Conservation (phyloP, 352 stramenopile genomes). For the Phytophthora macrochlamydospora region DNA sequence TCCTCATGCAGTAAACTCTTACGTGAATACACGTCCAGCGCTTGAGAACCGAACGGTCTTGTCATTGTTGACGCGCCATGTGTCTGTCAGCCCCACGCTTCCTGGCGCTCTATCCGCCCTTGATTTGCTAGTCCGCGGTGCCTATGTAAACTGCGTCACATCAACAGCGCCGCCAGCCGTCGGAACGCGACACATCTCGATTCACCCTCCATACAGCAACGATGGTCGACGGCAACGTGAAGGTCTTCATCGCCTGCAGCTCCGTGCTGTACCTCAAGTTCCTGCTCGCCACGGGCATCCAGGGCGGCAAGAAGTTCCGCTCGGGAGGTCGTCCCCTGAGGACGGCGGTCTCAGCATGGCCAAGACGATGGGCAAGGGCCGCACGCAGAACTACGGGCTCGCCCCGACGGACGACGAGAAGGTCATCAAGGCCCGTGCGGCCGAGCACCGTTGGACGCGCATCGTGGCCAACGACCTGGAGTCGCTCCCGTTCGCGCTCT, state of each 20-base stretch:
- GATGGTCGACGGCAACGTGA: conserved; percentile 34
- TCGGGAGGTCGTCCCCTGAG: conserved; percentile 43
- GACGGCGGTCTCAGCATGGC: conserved; percentile 29
- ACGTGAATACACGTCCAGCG: no score
- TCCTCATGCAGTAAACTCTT: conserved; percentile 5
- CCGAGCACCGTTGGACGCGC: conserved; percentile 45
- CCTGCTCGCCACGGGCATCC: conserved; percentile 21
- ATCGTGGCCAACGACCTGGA: conserved; percentile 64
- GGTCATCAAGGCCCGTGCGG: conserved; percentile 28
- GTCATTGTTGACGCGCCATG: not conserved
- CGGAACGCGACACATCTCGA: conserved; percentile 7
- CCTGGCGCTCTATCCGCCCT: conserved; percentile 1
- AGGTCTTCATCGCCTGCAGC: conserved; percentile 37
- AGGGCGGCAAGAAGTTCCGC: conserved; percentile 42
- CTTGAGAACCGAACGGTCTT: no score
- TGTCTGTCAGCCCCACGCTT: conserved; percentile 1
- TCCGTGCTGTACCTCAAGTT: conserved; percentile 38
- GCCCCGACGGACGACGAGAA: conserved; percentile 29
- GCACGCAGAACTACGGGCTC: conserved; percentile 39
- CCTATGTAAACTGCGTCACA: conserved; percentile 13
- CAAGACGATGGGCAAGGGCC: conserved; percentile 25
- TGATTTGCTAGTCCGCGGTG: conserved; percentile 10
- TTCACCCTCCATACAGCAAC: conserved; percentile 6
- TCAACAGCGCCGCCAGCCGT: conserved; percentile 4
- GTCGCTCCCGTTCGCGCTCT: conserved; percentile 53